phyloP scores from a whole-genome alignment of 768 basidiomycete species.

The Panellus pusillus region DNA sequence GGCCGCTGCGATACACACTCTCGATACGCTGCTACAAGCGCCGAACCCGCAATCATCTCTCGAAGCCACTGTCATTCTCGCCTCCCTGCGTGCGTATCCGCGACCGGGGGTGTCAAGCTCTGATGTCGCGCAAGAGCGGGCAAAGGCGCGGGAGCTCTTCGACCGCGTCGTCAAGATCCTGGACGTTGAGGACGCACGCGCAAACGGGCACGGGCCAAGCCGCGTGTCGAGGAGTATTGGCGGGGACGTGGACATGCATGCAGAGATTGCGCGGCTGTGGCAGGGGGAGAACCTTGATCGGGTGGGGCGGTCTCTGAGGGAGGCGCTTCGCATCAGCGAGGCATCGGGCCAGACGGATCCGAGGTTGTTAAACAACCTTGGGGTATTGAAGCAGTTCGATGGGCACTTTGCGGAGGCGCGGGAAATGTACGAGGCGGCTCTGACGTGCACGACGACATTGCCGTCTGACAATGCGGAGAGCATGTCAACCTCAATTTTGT shows the following conservation, averaged over 20 bases:
- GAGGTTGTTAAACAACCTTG: constrained; percentile 79
- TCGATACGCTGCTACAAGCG: constrained; percentile 73
- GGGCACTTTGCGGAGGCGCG: constrained; percentile 57
- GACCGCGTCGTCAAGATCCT: constrained; percentile 72
- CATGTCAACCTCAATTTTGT: constrained; percentile 80
- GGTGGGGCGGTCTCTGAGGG: constrained; percentile 68
- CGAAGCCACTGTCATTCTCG: constrained; percentile 88
- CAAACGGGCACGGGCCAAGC: constrained; percentile 39
- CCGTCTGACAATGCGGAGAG: constrained; percentile 56
- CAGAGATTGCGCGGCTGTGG: constrained; percentile 91
- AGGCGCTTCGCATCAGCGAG: constrained; percentile 68
- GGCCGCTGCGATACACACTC: constrained; percentile 81
- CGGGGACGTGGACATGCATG: constrained; percentile 84
- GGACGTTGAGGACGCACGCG: constrained; percentile 56
- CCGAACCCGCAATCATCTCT: constrained; percentile 65
- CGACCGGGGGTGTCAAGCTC: constrained; percentile 76
- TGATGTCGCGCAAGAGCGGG: constrained; percentile 71
- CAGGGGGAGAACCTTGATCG: constrained; percentile 77
- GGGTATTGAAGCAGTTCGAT: constrained; percentile 71
- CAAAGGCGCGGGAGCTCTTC: constrained; percentile 77
- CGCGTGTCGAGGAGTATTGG: constrained; percentile 54
- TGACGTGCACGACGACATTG: constrained; percentile 55
- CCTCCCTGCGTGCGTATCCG: constrained; percentile 81
- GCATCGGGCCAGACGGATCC: constrained; percentile 54
- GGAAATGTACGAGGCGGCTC: constrained; percentile 69